A percentile compares a stretch with the other conserved stretches of the same genome.
Evolutionary conservation across 768 basidiomycete species (phyloP).

Genomic region (Termitomyces sp.): DNA sequence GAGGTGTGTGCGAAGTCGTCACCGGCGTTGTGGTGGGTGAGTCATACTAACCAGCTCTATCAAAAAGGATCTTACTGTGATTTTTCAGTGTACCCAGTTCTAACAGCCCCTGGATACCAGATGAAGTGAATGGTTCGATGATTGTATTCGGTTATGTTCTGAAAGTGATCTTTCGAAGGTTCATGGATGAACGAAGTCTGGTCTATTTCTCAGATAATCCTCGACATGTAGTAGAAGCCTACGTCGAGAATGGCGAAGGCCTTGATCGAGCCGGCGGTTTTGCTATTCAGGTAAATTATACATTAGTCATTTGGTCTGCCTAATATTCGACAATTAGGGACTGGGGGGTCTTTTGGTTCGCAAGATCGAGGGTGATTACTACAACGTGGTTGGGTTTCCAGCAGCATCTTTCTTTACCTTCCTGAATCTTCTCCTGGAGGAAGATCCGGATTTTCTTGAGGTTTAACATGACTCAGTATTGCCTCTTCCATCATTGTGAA

Average conservation of each 20-base stretch:
- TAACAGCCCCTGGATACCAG: slow-evolving; percentile 71
- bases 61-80: neutral
- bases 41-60: slow-evolving; percentile 13
- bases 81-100: slow-evolving; percentile 60
- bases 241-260: slow-evolving; percentile 83
- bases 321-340: slow-evolving; percentile 41
- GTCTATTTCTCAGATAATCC: slow-evolving; percentile 73
- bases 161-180: slow-evolving; percentile 33
- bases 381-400: slow-evolving; percentile 92
- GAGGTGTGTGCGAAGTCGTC: slow-evolving; percentile 84
- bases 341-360: slow-evolving; percentile 76
- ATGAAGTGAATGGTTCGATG: slow-evolving; percentile 23
- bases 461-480: slow-evolving; percentile 19
- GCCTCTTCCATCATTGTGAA: too few species aligned
- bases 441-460: slow-evolving; percentile 70
- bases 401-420: slow-evolving; percentile 79
- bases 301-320: neutral
- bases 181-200: slow-evolving; percentile 76
- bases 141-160: neutral
- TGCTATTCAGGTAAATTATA: slow-evolving; percentile 70
- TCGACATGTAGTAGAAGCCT: slow-evolving; percentile 58
- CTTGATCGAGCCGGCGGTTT: slow-evolving; percentile 90
- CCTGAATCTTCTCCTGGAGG: slow-evolving; percentile 63
- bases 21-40: slow-evolving; percentile 83
- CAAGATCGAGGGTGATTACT: slow-evolving; percentile 84